Conservation (phyloP, 2,329 filamentous ascomycete genomes). For the Ceratocystis huliohia region DNA sequence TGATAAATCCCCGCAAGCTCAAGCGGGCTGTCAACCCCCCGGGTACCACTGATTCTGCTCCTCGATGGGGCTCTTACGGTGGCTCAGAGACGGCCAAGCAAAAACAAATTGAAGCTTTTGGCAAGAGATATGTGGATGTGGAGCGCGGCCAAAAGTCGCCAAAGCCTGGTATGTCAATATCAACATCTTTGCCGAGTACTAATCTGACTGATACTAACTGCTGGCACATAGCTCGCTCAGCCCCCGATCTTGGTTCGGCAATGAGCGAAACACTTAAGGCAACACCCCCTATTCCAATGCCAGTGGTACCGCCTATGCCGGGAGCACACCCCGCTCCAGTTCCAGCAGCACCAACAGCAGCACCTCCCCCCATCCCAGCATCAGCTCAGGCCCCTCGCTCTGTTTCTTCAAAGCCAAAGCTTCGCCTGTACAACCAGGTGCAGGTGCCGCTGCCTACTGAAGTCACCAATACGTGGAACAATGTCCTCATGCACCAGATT, state of each 20-base stretch:
- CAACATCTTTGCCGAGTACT: neutral
- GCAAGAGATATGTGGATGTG: neutral
- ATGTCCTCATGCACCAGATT: constrained; percentile 56
- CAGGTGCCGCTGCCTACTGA: constrained; percentile 46
- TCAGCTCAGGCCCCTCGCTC: neutral
- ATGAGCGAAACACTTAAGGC: neutral
- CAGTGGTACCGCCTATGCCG: neutral
- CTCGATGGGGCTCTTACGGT: constrained; percentile 9
- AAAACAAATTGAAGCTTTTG: constrained; percentile 20
- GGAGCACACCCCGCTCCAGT: neutral
- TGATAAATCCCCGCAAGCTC: neutral
- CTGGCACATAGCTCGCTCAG: constrained; percentile 7
- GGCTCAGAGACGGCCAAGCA: constrained; percentile 14
- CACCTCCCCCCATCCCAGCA: neutral
- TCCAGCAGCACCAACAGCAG: neutral
- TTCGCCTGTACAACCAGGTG: constrained; percentile 48
- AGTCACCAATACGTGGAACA: constrained; percentile 59
- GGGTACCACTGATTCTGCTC: neutral
- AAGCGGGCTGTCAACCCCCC: constrained; percentile 7
- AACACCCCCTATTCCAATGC: neutral
- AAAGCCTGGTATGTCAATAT: constrained; percentile 8
- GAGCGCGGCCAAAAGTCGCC: constrained; percentile 6
- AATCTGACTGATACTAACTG: constrained; percentile 1
- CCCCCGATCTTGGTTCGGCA: neutral
- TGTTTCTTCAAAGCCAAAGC: constrained; percentile 29